Conservation (phyloP, 2,329 filamentous ascomycete genomes). For the Fusarium oligoseptatum region DNA sequence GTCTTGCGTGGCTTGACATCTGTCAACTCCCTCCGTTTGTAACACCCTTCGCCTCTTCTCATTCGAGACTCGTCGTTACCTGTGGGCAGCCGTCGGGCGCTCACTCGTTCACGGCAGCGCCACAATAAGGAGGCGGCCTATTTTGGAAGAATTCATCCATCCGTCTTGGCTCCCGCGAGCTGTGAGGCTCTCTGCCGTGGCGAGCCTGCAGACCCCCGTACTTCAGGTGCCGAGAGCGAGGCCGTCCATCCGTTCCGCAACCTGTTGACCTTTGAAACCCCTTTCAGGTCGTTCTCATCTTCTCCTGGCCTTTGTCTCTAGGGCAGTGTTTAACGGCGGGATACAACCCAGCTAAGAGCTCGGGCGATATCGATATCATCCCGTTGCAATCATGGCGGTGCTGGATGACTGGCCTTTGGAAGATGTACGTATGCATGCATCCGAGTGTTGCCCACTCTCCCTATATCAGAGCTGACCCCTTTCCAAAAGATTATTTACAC, state of each 20-base stretch:
- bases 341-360: background rate
- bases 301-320: background rate
- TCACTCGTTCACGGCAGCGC: conserved; percentile 9
- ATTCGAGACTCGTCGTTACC: conserved; percentile 14
- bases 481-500: conserved; percentile 83
- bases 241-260: background rate
- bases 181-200: background rate
- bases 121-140: background rate
- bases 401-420: conserved; percentile 65
- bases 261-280: background rate
- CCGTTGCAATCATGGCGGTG: conserved; percentile 55
- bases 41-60: background rate
- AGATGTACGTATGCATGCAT: conserved; percentile 50
- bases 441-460: background rate
- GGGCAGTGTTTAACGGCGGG: background rate
- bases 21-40: background rate
- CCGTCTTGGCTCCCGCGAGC: background rate
- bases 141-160: conserved; percentile 1
- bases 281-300: background rate
- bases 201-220: background rate
- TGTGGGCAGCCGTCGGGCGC: conserved; percentile 20
- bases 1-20: background rate
- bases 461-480: background rate
- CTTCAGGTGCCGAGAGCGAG: background rate
- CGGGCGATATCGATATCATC: background rate